Percentiles rank a stretch among this genome's conserved stretches.
phyloP scores from a whole-genome alignment of 208 protist genomes.

The Leishmania gerbilli region DNA sequence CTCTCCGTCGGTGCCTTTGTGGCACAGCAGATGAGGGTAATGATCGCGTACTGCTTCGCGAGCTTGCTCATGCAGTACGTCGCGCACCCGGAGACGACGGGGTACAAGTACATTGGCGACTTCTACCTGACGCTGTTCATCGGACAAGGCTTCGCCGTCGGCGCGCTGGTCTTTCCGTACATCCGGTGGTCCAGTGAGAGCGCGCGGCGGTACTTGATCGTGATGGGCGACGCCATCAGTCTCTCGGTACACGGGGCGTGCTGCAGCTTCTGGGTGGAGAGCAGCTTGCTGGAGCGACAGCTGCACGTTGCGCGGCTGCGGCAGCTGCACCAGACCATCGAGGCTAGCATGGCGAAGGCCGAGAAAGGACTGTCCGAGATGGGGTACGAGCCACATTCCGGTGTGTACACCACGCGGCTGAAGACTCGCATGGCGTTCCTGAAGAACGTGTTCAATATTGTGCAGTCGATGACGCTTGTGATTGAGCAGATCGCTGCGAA shows the following conservation, averaged over 20 bases:
- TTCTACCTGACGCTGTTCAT: constrained; percentile 82
- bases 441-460: constrained; percentile 52
- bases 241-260: constrained; percentile 78
- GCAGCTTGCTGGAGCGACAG: constrained; percentile 68
- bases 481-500: constrained; percentile 73
- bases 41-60: constrained; percentile 64
- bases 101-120: constrained; percentile 61
- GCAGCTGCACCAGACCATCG: constrained; percentile 65
- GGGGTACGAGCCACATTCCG: constrained; percentile 83
- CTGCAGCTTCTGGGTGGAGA: constrained; percentile 74
- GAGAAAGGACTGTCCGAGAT: constrained; percentile 54
- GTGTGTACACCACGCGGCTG: constrained; percentile 61
- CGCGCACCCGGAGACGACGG: constrained; percentile 43
- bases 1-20: constrained; percentile 66
- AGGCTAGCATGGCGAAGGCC: constrained; percentile 54
- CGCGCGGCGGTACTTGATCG: constrained; percentile 64
- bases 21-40: constrained; percentile 76
- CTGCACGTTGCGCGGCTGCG: constrained; percentile 73
- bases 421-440: constrained; percentile 64
- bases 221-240: constrained; percentile 76
- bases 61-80: constrained; percentile 81
- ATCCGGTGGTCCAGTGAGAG: constrained; percentile 87
- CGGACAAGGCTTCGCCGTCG: constrained; percentile 70
- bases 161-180: constrained; percentile 77
- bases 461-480: constrained; percentile 75